Evolutionary conservation across 2,329 filamentous ascomycete species (phyloP), one percentile per base, ranked within the genome.

Genomic region (Aspergillus aculeatinus): DNA sequence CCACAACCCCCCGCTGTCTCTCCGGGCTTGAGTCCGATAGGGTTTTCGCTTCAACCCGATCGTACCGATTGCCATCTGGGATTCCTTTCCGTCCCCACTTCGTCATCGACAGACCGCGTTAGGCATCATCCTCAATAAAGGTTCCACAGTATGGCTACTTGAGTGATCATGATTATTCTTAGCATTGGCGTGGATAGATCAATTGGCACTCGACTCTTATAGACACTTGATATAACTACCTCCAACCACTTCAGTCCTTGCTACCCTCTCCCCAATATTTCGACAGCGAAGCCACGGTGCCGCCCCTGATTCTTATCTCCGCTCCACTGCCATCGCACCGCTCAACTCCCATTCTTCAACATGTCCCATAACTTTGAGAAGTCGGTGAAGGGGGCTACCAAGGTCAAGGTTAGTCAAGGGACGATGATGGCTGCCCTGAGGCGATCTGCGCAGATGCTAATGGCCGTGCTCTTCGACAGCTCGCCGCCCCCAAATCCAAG

Each of bases 341-440:
- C 16, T 58, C 51, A 60, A 14, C 16, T n/a, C 16, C 33, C 47
- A 55, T 31, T 50, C 31, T 59, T 60, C 60, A 72, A 61, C 60
- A 76, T 76, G 74, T 66, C 73, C 49, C 63, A 67, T 81, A 94
- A 91, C 60, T 98, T 98, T 76, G 95, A 99, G 83, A 99, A 98
- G 84, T 96, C 93, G 69, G 95, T 99, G 74, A 98, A 98, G 83
- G 95, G 94, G 80, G 94, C 91, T 70, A 98, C 94, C 72, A 98
- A 98, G 83, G 91, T 96, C 76, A 98, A 97, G 87, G 92, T 93
- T 71, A 65, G 74, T 76, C 76, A 67, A 9, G 35, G 7, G 10
- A 21, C 19, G 48, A 29, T 23, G 35, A 19, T 42, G 33, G 52
- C 53, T 19, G 21, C 47, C 4, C 42, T 21, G 19, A 7, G 51